Base-by-base conservation (phyloP, 176 grass and related monocot genomes). In the Rhipidocladum racemiflorum region DNA sequence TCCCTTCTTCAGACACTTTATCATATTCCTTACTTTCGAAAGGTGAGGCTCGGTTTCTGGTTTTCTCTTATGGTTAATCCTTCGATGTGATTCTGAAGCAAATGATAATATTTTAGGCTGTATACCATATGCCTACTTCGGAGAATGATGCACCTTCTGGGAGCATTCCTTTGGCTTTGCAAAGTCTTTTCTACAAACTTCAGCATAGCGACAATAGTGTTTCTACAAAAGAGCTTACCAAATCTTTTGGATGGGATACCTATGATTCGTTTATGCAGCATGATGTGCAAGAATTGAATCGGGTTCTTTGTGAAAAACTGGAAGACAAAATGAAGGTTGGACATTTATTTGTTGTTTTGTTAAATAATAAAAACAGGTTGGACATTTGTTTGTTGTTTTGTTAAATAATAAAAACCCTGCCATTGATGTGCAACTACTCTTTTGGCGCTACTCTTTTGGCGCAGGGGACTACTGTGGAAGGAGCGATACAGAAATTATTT, bases 241-340 rank as follows among this genome's bases (percentile, higher is more conserved):
- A 94, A 83, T 94, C 92, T 80, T 94, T 94, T 85, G 92, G 92
- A 75, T 91, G 92, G 92, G 85, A 94, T 68, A 91, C 68, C 43
- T 87, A 87, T 85, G 92, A 94, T 71, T 89, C 92, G 8, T 94
- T 94, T 65, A 91, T 94, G 92, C 92, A 91, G 69, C 92, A 94
- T 83, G 92, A 94, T 85, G 92, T 94, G 44, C 92, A 94, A 81
- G 92, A 94, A 70, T 70, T 94, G 40, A 94, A 94, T 65, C 78
- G 92, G 42, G 92, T 94, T 83, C 87, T 94, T 29, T 94, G 92
- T 79, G 92, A 94, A 73, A 94, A 94, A 77, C 62, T 94, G 78
- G 92, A 94, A 79, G 75, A 91, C 45, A 94, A 94, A 82, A 94
- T 94, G 92, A 94, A 94, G 92, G 92, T 94, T 76, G 65, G 81